Conservation (phyloP, 208 protist genomes). For the Sergeia podlipaevii region DNA sequence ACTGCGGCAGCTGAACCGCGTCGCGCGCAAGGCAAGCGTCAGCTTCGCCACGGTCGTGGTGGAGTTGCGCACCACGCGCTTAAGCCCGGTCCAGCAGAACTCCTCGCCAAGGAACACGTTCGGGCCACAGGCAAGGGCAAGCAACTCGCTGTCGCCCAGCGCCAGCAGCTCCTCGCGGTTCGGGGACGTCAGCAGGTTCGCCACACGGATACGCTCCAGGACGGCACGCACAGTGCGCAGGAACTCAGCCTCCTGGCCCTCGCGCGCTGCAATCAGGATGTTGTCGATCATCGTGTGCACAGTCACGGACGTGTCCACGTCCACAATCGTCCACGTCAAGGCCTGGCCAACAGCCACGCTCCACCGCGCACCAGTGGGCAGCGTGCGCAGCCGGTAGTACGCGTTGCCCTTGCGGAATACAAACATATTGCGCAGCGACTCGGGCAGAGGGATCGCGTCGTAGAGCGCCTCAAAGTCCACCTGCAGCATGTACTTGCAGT, state of each 20-base stretch:
- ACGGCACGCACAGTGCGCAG: slow-evolving; percentile 6
- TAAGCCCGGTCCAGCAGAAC: slow-evolving; percentile 9
- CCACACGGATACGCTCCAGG: slow-evolving; percentile 15
- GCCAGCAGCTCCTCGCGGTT: neutral
- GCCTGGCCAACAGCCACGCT: slow-evolving; percentile 20
- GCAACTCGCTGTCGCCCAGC: slow-evolving; percentile 3
- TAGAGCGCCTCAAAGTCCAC: slow-evolving; percentile 36
- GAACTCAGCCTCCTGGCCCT: slow-evolving; percentile 21
- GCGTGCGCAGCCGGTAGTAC: slow-evolving; percentile 12
- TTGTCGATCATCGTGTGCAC: slow-evolving; percentile 24
- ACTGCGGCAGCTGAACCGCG: neutral
- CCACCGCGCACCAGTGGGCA: slow-evolving; percentile 26
- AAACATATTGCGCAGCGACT: slow-evolving; percentile 15
- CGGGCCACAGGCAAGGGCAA: neutral
- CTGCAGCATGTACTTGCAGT: slow-evolving; percentile 18
- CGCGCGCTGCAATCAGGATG: slow-evolving; percentile 19
- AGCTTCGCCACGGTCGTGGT: slow-evolving; percentile 14
- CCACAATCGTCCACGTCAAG: slow-evolving; percentile 15
- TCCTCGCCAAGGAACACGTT: slow-evolving; percentile 16
- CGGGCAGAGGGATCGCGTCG: slow-evolving; percentile 21
- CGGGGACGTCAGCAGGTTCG: slow-evolving; percentile 12
- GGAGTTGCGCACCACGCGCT: slow-evolving; percentile 12
- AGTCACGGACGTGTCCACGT: slow-evolving; percentile 14
- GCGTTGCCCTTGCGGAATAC: slow-evolving; percentile 9
- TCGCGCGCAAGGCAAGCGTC: neutral